phyloP scores from a whole-genome alignment of 441 rosid genomes.

The Populus hybrid region DNA sequence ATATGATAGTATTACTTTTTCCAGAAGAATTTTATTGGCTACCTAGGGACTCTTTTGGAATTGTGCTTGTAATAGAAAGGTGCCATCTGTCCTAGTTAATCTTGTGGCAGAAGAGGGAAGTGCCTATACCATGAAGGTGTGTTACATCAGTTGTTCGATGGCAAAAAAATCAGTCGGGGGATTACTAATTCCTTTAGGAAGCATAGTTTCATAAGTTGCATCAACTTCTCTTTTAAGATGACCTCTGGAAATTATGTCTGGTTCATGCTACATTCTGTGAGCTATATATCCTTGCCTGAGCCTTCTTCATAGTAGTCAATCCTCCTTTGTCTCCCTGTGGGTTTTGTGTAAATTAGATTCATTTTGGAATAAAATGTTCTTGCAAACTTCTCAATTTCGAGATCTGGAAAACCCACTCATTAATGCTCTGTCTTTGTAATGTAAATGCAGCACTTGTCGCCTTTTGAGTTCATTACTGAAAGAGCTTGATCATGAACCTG shows the following conservation, averaged over 20 bases:
- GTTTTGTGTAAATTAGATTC: neutral
- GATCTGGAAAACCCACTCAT: neutral
- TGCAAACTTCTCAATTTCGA: neutral
- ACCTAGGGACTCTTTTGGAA: neutral
- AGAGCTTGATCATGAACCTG: constrained; percentile 77
- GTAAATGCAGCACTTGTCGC: constrained; percentile 62
- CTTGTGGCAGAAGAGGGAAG: neutral
- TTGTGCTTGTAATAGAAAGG: neutral
- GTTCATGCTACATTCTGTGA: neutral
- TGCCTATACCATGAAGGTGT: neutral
- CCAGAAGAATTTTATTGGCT: neutral
- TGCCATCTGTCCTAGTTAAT: neutral
- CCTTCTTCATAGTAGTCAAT: neutral
- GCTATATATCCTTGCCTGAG: neutral
- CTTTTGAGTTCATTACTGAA: constrained; percentile 72
- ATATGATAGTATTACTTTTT: neutral
- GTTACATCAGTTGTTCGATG: neutral
- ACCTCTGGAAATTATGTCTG: neutral
- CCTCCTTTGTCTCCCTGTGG: neutral
- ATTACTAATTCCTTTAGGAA: neutral
- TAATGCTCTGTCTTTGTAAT: neutral
- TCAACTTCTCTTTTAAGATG: neutral
- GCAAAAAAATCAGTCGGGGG: neutral
- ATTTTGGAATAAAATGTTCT: neutral
- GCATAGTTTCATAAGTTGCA: neutral